These are phyloP conservation scores for Syzygium aqueum DNA, from an alignment of 345 rosid genomes.

Conservation along the genomic window DNA sequence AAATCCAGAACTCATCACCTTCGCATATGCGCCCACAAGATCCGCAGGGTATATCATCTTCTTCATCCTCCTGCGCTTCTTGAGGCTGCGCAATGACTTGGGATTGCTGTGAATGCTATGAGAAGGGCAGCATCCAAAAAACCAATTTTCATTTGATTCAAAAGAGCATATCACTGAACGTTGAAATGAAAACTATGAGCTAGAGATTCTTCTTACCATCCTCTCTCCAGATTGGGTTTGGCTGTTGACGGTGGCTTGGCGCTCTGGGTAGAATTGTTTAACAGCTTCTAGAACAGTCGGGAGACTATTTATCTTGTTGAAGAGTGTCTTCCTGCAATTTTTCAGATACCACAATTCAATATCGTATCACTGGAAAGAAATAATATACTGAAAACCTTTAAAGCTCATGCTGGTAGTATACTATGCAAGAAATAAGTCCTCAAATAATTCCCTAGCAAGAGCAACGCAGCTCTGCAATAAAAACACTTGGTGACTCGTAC, in stretches of 20 bases:
- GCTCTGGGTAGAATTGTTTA: background rate
- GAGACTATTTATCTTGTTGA: background rate
- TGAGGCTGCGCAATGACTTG: background rate
- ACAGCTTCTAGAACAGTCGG: background rate
- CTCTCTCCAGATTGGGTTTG: background rate
- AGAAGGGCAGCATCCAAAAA: background rate
- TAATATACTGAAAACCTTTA: background rate
- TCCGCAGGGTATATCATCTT: background rate
- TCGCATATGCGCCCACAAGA: background rate
- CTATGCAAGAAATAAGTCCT: background rate
- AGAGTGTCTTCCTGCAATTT: background rate
- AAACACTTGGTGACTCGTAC: background rate
- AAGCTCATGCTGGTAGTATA: background rate
- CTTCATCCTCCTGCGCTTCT: background rate
- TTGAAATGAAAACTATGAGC: background rate
- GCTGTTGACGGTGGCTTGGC: background rate
- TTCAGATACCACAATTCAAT: background rate
- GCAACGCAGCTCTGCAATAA: background rate
- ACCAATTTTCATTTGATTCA: background rate
- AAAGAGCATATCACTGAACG: background rate
- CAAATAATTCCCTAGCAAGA: background rate
- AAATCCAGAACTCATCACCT: slow-evolving; percentile 4
- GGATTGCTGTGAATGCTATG: background rate
- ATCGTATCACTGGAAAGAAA: background rate
- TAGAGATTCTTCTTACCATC: background rate